Evolutionary conservation across 805 yeast species (phyloP).

Genomic region (Yarrowia sp.): DNA sequence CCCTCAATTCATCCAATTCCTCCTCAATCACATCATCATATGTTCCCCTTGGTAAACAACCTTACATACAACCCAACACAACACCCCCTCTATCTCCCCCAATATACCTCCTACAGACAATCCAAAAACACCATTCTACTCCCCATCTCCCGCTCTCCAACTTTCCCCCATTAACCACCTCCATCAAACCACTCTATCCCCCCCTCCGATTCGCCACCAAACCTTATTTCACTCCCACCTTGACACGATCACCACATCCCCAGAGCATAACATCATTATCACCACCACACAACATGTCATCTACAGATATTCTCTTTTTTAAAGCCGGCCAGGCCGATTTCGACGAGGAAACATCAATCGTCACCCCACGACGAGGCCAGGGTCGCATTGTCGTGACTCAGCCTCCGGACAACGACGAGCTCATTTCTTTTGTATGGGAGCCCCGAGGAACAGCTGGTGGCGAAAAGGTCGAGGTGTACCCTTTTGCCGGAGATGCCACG

Average conservation of each 20-base stretch:
- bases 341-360: constrained; percentile 56
- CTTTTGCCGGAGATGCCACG: constrained; percentile 82
- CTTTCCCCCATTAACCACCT: background rate
- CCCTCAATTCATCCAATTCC: no score
- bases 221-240: background rate
- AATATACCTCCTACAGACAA: no score
- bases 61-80: no score
- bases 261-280: background rate
- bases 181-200: background rate
- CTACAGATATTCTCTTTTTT: constrained; percentile 42
- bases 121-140: no score
- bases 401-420: constrained; percentile 67
- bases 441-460: constrained; percentile 54
- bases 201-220: background rate
- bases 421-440: constrained; percentile 69
- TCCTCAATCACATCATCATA: no score
- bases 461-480: constrained; percentile 52
- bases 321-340: constrained; percentile 77
- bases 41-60: no score
- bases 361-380: constrained; percentile 68
- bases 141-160: background rate
- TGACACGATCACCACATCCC: background rate
- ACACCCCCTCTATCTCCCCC: no score
- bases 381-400: constrained; percentile 63
- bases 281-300: background rate